Percentiles rank a stretch among this genome's conserved stretches.
Conservation (phyloP, 2,329 filamentous ascomycete genomes). For the Tolypocladium ophioglossoides region DNA sequence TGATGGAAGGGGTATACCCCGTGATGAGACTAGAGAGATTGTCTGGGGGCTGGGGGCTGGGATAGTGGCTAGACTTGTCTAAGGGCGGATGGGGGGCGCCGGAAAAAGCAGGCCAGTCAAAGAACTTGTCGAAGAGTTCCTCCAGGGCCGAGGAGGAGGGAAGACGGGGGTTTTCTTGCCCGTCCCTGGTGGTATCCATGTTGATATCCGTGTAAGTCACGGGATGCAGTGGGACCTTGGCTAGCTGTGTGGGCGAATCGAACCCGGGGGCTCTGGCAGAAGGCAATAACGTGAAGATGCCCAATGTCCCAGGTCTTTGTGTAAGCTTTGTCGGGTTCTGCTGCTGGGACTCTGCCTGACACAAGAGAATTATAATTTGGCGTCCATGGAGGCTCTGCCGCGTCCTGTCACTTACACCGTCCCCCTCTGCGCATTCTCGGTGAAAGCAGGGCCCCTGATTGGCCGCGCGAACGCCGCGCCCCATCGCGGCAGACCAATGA, state of each 20-base stretch:
- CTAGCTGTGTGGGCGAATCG: constrained; percentile 24
- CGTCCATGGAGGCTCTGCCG: constrained; percentile 23
- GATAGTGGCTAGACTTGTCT: constrained; percentile 18
- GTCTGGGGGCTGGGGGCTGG: constrained; percentile 16
- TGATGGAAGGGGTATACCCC: constrained; percentile 19
- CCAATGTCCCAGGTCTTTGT: constrained; percentile 28
- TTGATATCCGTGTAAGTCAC: constrained; percentile 31
- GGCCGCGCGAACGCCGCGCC: constrained; percentile 9
- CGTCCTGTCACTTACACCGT: constrained; percentile 27
- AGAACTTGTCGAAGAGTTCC: constrained; percentile 24
- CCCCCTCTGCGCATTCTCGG: constrained; percentile 20
- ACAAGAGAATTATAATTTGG: constrained; percentile 28
- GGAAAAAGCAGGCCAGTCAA: constrained; percentile 27
- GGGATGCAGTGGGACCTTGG: constrained; percentile 31
- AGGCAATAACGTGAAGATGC: constrained; percentile 28
- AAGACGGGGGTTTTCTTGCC: constrained; percentile 24
- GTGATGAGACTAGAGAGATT: constrained; percentile 23
- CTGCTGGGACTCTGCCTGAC: constrained; percentile 23
- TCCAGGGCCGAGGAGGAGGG: constrained; percentile 22
- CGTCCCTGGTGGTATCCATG: constrained; percentile 25
- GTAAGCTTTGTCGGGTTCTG: constrained; percentile 27
- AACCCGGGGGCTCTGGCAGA: constrained; percentile 24
- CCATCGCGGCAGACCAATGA: constrained; percentile 17
- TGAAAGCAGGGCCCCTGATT: constrained; percentile 17
- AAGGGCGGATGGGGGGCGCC: constrained; percentile 16